Evolutionary conservation across 495 filamentous ascomycete genomes (phyloP), one percentile per base, ranked within the genome.

Genomic region (Aspergillus sclerotiicarbonarius): DNA sequence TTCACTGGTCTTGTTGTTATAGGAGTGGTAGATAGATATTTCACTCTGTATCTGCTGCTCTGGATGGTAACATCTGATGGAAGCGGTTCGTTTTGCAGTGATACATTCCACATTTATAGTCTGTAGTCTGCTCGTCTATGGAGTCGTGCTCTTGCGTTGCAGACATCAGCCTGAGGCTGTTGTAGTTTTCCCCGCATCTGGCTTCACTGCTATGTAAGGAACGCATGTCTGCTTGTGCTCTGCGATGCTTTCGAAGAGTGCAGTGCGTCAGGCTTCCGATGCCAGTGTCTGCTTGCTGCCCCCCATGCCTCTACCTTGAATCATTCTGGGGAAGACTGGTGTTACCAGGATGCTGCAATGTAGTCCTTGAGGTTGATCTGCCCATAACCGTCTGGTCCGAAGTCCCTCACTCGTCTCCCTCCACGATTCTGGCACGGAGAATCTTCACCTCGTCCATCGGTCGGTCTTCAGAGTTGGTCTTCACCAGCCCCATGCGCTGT

Each of bases 11-110:
- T 62, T 77, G 77, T 71, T 64, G 43, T 66, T 61, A 66, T 78
- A 77, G 80, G 79, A 83, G 81, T 85, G 89, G 83, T 65, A 93
- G 88, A 93, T 48, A 72, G 62, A 76, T 87, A 67, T 64, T 64
- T 85, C 88, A 83, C 86, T 88, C 89, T 87, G 90, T 96, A 96
- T 96, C 91, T 96, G 83, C 91, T 92, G 87, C 90, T 90, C 86
- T 90, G 81, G 90, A 85, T 82, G 76, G 69, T 61, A 66, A 80
- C 72, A 82, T 77, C 70, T 92, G 89, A 91, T 82, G 81, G 83
- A 81, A 83, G 89, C 84, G 84, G 90, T 84, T 93, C 90, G 90
- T 81, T 79, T 80, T 77, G 76, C 75, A 75, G 76, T 79, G 76
- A 79, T 73, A 79, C 76, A 79, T 79, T 71, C 62, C 61, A 67